These are phyloP conservation scores for Zoysia pacifica DNA, from an alignment of 176 grass and related monocot species.

Conservation along the genomic window DNA sequence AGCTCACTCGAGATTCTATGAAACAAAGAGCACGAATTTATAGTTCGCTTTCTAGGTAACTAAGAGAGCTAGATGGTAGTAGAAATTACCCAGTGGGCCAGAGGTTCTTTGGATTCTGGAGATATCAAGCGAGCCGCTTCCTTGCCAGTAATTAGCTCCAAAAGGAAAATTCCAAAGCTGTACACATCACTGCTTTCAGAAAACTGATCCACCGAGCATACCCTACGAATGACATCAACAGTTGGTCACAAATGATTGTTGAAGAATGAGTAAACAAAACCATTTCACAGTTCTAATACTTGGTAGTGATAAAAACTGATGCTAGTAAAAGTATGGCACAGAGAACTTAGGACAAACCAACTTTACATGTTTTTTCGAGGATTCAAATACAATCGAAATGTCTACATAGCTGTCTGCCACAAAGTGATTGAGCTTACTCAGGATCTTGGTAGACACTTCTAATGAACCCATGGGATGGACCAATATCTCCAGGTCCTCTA, in stretches of 20 bases:
- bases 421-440: constrained; percentile 57
- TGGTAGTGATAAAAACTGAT: neutral
- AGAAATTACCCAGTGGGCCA: constrained; percentile 81
- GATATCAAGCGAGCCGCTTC: constrained; percentile 46
- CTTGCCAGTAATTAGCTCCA: constrained; percentile 89
- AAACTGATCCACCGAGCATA: constrained; percentile 45
- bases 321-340: neutral
- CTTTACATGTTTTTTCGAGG: constrained; percentile 11
- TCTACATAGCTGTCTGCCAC: neutral
- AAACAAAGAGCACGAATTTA: constrained; percentile 24
- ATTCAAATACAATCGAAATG: neutral
- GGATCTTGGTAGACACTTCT: constrained; percentile 71
- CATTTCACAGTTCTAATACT: constrained; percentile 13
- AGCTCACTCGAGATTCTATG: constrained; percentile 9
- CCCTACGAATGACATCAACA: constrained; percentile 51
- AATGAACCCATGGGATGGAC: constrained; percentile 58
- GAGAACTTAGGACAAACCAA: neutral
- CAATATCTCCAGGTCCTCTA: constrained; percentile 52
- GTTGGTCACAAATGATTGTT: constrained; percentile 10
- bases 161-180: constrained; percentile 90
- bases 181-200: constrained; percentile 96
- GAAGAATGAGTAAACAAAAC: constrained; percentile 6
- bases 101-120: constrained; percentile 59
- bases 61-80: constrained; percentile 38
- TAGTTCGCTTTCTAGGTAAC: constrained; percentile 17